Base-by-base conservation (phyloP, 345 rosid genomes). In the Euphorbia lathyris region DNA sequence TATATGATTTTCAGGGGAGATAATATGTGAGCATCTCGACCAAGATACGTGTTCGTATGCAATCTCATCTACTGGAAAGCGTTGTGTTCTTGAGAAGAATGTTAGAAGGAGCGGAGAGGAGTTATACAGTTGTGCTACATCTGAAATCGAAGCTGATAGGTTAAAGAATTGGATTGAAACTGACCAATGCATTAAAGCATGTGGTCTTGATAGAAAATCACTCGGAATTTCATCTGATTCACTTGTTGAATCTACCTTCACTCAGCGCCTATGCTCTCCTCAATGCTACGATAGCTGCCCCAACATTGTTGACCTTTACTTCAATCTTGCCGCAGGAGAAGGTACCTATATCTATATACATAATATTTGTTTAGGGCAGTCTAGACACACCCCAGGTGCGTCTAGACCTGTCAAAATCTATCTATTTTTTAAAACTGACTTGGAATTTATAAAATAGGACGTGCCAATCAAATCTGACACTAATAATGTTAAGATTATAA, bases 301-400 rank as follows among this genome's bases (percentile, higher is more conserved):
- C 69, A 90, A 90, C 81, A 68, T 90, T 47, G 82, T 90, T 26
- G 98, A 93, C 71, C 97, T 93, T 27, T 90, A 80, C 84, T 92
- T 86, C 84, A 90, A 86, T 68, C 93, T 92, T 11, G 98, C 98
- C 13, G 93, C 96, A 14, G 97, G 90, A 2, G 98, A 93, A 93
- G 98, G 98, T 92, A 81, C 8, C 4, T 22, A 23, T 29, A 7
- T 19, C 32, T 19, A n/a, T n/a, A n/a, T n/a, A n/a, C n/a, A n/a
- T n/a, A n/a, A n/a, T n/a, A n/a, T n/a, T n/a, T n/a, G n/a, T n/a
- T n/a, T n/a, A n/a, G n/a, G n/a, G n/a, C n/a, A n/a, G n/a, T n/a
- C n/a, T n/a, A n/a, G n/a, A n/a, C n/a, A n/a, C n/a, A n/a, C n/a
- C n/a, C n/a, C n/a, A n/a, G n/a, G n/a, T n/a, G n/a, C n/a, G n/a